Percentiles rank a stretch among this genome's conserved stretches.
Conservation (phyloP, 1,284 basidiomycete species). For the Coniferiporia sulphurascens region DNA sequence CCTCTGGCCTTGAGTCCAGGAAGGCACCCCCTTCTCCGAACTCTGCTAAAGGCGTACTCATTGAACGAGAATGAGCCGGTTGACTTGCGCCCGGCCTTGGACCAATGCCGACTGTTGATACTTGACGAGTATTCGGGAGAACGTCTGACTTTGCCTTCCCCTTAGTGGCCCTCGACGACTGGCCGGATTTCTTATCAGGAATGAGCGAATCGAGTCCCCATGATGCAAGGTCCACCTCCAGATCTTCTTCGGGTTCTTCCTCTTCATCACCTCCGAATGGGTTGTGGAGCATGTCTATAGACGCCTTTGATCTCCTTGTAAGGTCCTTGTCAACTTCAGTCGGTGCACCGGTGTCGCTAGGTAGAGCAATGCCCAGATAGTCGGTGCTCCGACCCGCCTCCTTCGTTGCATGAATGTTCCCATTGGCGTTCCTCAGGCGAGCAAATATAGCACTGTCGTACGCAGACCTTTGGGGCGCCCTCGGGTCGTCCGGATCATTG, state of each 20-base stretch:
- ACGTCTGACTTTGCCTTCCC: conserved; percentile 43
- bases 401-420: conserved; percentile 34
- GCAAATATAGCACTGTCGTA: conserved; percentile 80
- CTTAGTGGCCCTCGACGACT: conserved; percentile 38
- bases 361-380: conserved; percentile 62
- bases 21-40: conserved; percentile 46
- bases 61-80: conserved; percentile 41
- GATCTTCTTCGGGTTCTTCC: conserved; percentile 48
- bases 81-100: conserved; percentile 23
- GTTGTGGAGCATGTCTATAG: conserved; percentile 60
- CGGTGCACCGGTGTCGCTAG: conserved; percentile 47
- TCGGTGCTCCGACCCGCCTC: conserved; percentile 49
- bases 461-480: conserved; percentile 55
- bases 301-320: conserved; percentile 39
- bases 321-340: conserved; percentile 39
- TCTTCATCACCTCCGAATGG: conserved; percentile 63
- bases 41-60: conserved; percentile 60
- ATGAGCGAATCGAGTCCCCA: conserved; percentile 79
- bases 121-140: conserved; percentile 45
- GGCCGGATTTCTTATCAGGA: conserved; percentile 39
- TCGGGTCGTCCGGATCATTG: conserved; percentile 66
- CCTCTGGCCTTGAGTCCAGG: conserved; percentile 32
- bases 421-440: conserved; percentile 53
- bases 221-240: conserved; percentile 76
- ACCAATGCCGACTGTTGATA: conserved; percentile 28